Evolutionary conservation across 225 moss, liverwort and hornwort species (phyloP).

Genomic region (Polytrichum commune): DNA sequence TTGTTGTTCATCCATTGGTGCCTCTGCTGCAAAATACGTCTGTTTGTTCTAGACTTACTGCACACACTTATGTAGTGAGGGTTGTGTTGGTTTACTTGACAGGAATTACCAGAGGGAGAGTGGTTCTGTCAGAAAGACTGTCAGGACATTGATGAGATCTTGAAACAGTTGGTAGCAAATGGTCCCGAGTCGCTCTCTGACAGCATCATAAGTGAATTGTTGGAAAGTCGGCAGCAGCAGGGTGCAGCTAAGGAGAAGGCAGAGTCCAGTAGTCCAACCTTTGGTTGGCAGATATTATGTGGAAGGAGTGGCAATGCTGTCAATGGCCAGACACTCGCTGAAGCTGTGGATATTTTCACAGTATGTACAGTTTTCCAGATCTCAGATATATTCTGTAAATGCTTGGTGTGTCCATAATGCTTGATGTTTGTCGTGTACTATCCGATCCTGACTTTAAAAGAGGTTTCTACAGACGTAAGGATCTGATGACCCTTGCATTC

Average conservation of each 20-base stretch:
- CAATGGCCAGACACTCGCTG: constrained; percentile 69
- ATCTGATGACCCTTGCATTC: no score
- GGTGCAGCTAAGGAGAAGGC: constrained; percentile 28
- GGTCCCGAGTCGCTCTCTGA: constrained; percentile 71
- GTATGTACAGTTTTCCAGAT: constrained; percentile 31
- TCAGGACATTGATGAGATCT: constrained; percentile 66
- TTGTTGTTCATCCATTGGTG: no score
- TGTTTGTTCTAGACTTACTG: no score
- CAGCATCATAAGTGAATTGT: constrained; percentile 57
- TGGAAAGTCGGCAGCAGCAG: constrained; percentile 45
- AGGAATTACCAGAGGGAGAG: constrained; percentile 88
- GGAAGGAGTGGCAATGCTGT: constrained; percentile 62
- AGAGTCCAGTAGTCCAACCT: constrained; percentile 29
- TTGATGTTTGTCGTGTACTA: no score
- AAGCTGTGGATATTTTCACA: constrained; percentile 73
- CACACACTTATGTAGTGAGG: no score
- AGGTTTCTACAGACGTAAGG: no score
- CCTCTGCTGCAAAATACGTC: no score
- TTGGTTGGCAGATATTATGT: constrained; percentile 88
- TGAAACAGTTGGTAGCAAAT: constrained; percentile 70
- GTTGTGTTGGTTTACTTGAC: constrained; percentile 10
- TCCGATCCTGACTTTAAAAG: no score
- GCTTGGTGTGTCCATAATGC: not conserved
- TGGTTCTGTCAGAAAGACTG: constrained; percentile 93
- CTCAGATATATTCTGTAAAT: not conserved